phyloP scores from a whole-genome alignment of 139 green algal genomes.

The Pedinophyceae sp. region DNA sequence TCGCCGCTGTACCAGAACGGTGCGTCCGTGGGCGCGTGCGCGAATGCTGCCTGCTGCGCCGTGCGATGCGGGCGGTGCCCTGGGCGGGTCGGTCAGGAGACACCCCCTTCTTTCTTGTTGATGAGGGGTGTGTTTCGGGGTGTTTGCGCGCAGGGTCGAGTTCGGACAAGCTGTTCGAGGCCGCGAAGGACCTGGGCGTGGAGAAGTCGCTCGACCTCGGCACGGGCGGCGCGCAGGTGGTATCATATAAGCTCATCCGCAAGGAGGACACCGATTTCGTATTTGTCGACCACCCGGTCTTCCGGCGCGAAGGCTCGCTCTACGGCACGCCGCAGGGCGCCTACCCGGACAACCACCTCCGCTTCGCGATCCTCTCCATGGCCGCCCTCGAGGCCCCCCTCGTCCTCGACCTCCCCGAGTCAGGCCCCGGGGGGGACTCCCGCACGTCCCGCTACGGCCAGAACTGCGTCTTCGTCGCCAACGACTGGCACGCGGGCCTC shows the following conservation, averaged over 20 bases:
- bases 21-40: neutral
- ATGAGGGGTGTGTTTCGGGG: no score
- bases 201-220: slow-evolving; percentile 27
- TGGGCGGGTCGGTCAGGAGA: no score
- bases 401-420: slow-evolving; percentile 22
- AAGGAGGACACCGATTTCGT: slow-evolving; percentile 58
- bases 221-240: slow-evolving; percentile 28
- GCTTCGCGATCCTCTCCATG: slow-evolving; percentile 42
- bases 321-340: slow-evolving; percentile 30
- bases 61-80: no score
- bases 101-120: no score
- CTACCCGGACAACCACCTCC: slow-evolving; percentile 65
- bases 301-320: slow-evolving; percentile 35
- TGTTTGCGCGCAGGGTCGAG: no score
- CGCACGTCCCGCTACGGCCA: slow-evolving; percentile 35
- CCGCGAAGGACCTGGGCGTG: slow-evolving; percentile 19
- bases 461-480: slow-evolving; percentile 65
- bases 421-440: slow-evolving; percentile 6
- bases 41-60: no score
- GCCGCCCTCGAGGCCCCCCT: slow-evolving; percentile 64
- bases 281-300: slow-evolving; percentile 71
- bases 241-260: slow-evolving; percentile 46
- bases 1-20: slow-evolving; percentile 6
- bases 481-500: slow-evolving; percentile 76
- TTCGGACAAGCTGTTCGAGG: slow-evolving; percentile 18